Evolutionary conservation across 1,284 basidiomycete genomes (phyloP), one percentile per base, ranked within the genome.

Genomic region (Moniliophthora roreri): DNA sequence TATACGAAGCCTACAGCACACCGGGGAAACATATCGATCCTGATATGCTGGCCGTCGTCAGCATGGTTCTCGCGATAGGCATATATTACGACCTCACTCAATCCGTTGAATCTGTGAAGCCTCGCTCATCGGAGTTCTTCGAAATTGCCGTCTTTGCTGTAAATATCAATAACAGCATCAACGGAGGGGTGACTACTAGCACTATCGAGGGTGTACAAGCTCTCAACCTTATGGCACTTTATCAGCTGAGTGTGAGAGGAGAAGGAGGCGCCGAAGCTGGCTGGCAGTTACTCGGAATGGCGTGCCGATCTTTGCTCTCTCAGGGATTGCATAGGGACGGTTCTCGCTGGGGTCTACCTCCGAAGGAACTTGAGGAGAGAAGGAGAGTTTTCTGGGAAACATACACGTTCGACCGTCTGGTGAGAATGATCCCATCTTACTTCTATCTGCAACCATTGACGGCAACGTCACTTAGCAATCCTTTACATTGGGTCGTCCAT

Each of bases 281-380:
- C 1, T 65, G 62, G 62, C 61, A 63, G 38, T 10, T 63, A 5
- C 47, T 65, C 5, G 63, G 63, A 1, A 59, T 62, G 50, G 62
- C 58, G 9, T 58, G 58, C 45, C 53, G 63, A 4, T 60, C 62
- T 1, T 53, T 63, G 15, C 58, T 61, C 28, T 59, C 63, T 6
- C 63, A 65, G 32, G 63, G 62, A 11, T 58, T 61, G 28, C 63
- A 65, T 51, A 56, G 59, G 4, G 63, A 65, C 52, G 61, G 60
- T 13, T 62, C 63, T 4, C 51, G 58, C 8, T 65, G 63, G 63
- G 58, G 56, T 8, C 49, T 65, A 11, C 54, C 62, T 1, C 38
- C 42, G 15, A 48, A 52, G 10, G 62, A 65, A 10, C 46, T 62
- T 3, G 62, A 65, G 48, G 58, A 62, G 48, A 51, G 63, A 8